Evolutionary conservation across 1,284 basidiomycete genomes (phyloP).

Genomic region (Exobasidium cylindrosporum): DNA sequence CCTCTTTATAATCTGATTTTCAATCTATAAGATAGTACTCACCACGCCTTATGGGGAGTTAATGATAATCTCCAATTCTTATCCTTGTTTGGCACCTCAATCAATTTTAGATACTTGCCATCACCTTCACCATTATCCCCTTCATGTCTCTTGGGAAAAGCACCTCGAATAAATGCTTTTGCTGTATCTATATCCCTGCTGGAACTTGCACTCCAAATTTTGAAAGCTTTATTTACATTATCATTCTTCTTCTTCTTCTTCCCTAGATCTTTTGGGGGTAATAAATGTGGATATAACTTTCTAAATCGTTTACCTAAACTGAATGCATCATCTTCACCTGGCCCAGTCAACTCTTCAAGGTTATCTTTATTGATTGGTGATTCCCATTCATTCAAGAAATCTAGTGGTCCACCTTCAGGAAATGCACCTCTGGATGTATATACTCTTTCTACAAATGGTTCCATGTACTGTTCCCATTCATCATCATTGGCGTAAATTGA

Average conservation of each 20-base stretch:
- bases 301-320: slow-evolving; percentile 54
- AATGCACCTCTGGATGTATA: neutral
- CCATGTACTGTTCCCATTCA: slow-evolving; percentile 57
- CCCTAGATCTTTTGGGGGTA: slow-evolving; percentile 46
- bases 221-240: slow-evolving; percentile 22
- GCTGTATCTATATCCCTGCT: slow-evolving; percentile 57
- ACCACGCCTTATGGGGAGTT: slow-evolving; percentile 57
- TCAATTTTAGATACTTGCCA: slow-evolving; percentile 55
- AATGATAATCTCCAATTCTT: slow-evolving; percentile 56
- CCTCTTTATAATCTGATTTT: neutral
- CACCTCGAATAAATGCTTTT: slow-evolving; percentile 57
- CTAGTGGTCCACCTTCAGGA: slow-evolving; percentile 34
- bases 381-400: slow-evolving; percentile 56
- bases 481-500: slow-evolving; percentile 58
- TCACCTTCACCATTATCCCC: slow-evolving; percentile 57
- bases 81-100: slow-evolving; percentile 58
- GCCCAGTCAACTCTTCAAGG: slow-evolving; percentile 66
- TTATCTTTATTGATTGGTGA: slow-evolving; percentile 65
- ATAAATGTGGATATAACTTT: slow-evolving; percentile 53
- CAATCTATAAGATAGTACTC: slow-evolving; percentile 8
- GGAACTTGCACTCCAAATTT: slow-evolving; percentile 57
- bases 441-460: slow-evolving; percentile 55
- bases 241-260: slow-evolving; percentile 14
- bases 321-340: slow-evolving; percentile 56
- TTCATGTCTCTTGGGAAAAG: slow-evolving; percentile 56